Percentiles rank a stretch among this genome's conserved stretches.
Conservation (phyloP, 768 basidiomycete genomes). For the Suillus hirtellus region DNA sequence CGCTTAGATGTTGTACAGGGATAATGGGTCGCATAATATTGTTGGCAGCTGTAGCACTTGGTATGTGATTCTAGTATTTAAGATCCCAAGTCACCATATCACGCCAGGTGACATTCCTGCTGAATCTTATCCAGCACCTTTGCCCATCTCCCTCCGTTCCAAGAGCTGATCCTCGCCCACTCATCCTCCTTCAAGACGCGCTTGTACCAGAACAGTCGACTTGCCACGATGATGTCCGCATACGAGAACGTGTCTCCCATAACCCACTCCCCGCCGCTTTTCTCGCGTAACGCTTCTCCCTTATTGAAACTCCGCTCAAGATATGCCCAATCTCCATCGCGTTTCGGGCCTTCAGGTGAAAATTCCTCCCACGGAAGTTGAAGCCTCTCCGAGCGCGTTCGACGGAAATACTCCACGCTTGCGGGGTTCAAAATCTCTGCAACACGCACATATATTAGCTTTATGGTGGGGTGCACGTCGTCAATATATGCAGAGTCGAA, state of each 20-base stretch:
- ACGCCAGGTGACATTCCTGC: constrained; percentile 2
- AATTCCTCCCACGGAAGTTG: constrained; percentile 22
- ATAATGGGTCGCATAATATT: constrained; percentile 5
- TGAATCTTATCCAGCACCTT: constrained; percentile 4
- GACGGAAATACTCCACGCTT: constrained; percentile 39
- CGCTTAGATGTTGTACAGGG: constrained; percentile 5
- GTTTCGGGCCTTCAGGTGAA: constrained; percentile 30
- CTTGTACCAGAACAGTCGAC: constrained; percentile 10
- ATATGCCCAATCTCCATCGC: constrained; percentile 37
- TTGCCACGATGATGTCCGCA: constrained; percentile 11
- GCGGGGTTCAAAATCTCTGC: constrained; percentile 26
- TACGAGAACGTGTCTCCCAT: constrained; percentile 14
- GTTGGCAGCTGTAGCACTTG: neutral
- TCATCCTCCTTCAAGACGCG: constrained; percentile 8
- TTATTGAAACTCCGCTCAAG: constrained; percentile 34
- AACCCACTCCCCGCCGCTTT: constrained; percentile 6
- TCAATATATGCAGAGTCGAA: constrained; percentile 34
- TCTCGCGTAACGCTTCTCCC: neutral
- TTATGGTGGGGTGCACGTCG: constrained; percentile 14
- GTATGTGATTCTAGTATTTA: neutral
- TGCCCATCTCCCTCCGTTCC: constrained; percentile 10
- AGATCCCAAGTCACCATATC: neutral
- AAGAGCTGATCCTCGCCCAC: constrained; percentile 3
- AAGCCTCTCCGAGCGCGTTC: constrained; percentile 24
- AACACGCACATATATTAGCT: constrained; percentile 21